Base-by-base conservation (phyloP, 805 yeast species). In the Cyberlindnera lachancei region DNA sequence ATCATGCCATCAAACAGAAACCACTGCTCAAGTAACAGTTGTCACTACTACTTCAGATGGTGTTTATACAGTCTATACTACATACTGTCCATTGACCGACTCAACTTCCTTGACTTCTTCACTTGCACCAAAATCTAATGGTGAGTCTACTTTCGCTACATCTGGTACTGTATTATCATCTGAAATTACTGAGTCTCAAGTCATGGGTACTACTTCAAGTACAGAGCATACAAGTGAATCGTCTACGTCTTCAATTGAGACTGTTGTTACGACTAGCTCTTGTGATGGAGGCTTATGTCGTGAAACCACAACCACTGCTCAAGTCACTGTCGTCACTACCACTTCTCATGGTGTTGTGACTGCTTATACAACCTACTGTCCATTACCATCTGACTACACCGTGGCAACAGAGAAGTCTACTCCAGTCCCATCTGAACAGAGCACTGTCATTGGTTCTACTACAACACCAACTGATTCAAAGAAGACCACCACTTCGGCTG, bases 61-160 rank as follows among this genome's bases (percentile, higher is more conserved):
- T 26, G 46, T 38, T 4, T 53, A 31, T 27, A 68, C 67, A 11
- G 48, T 48, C 14, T 69, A 58, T 54, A 60, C 67, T 12, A 62
- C 68, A 6, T 61, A 59, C 50, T 61, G 66, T 40, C 68, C 68
- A 23, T 36, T 53, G 22, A 45, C 54, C 25, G 23, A 24, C 25
- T 34, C 33, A 11, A 15, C 18, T 15, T 26, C 17, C 21, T 10
- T n/a, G n/a, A n/a, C n/a, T n/a, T n/a, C n/a, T n/a, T n/a, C n/a
- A n/a, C n/a, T n/a, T n/a, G n/a, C n/a, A n/a, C n/a, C n/a, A n/a
- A n/a, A n/a, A n/a, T n/a, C n/a, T n/a, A n/a, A n/a, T n/a, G n/a
- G n/a, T n/a, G n/a, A n/a, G n/a, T n/a, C n/a, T n/a, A n/a, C n/a
- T n/a, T n/a, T n/a, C n/a, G n/a, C n/a, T n/a, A n/a, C n/a, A n/a